Percentiles rank a stretch among this genome's conserved stretches.
These are phyloP conservation scores for Fusarium domesticum DNA, from an alignment of 2,329 filamentous ascomycete species.

Conservation along the genomic window DNA sequence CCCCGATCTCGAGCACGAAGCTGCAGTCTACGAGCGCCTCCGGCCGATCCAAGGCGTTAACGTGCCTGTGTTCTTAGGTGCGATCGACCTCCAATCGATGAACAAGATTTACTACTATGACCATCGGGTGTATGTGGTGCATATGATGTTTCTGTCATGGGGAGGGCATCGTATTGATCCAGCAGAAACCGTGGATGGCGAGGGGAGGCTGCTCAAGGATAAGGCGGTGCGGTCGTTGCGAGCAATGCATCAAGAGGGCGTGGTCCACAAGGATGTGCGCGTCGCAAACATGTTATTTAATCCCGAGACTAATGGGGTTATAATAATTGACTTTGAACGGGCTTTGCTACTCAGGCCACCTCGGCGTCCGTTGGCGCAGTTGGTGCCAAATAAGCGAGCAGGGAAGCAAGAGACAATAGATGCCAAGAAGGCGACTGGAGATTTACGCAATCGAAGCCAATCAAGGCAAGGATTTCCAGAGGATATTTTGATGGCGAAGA, in stretches of 20 bases:
- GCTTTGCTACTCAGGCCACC: slow-evolving; percentile 19
- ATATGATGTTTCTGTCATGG: slow-evolving; percentile 37
- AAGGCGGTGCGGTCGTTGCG: slow-evolving; percentile 15
- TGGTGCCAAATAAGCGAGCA: slow-evolving; percentile 25
- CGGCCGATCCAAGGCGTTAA: slow-evolving; percentile 32
- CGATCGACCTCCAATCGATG: slow-evolving; percentile 35
- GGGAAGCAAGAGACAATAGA: slow-evolving; percentile 1
- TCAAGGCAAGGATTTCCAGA: slow-evolving; percentile 1
- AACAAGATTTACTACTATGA: slow-evolving; percentile 35
- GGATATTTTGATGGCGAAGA: slow-evolving; percentile 3
- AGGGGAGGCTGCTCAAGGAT: slow-evolving; percentile 3
- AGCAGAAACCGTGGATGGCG: background rate
- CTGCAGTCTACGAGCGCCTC: slow-evolving; percentile 36
- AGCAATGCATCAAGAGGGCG: slow-evolving; percentile 25
- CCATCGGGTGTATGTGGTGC: slow-evolving; percentile 31
- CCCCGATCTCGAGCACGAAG: slow-evolving; percentile 36
- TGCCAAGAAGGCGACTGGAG: background rate
- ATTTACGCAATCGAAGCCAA: background rate
- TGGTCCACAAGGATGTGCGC: slow-evolving; percentile 29
- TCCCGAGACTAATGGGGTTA: slow-evolving; percentile 20
- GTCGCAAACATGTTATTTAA: slow-evolving; percentile 29
- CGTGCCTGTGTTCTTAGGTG: slow-evolving; percentile 35
- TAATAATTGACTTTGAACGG: slow-evolving; percentile 35
- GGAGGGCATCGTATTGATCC: slow-evolving; percentile 23
- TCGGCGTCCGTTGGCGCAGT: slow-evolving; percentile 15